phyloP scores from a whole-genome alignment of 345 rosid species.

The Isatis tinctoria region DNA sequence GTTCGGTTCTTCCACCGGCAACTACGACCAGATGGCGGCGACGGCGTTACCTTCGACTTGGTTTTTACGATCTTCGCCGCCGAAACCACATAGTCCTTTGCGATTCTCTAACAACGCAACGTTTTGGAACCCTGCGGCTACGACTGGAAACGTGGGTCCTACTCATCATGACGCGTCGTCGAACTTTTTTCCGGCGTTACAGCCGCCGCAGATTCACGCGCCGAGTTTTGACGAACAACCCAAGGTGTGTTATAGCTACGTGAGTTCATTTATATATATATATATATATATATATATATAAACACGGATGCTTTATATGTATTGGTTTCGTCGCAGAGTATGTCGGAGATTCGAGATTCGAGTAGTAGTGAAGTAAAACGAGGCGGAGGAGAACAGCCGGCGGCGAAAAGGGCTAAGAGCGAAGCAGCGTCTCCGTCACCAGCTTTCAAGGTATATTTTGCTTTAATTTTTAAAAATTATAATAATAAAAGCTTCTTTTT shows the following conservation, averaged over 20 bases:
- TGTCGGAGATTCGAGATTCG: conserved; percentile 51
- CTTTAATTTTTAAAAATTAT: not conserved
- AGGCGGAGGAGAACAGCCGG: conserved; percentile 55
- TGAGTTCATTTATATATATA: not conserved
- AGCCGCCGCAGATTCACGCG: conserved; percentile 44
- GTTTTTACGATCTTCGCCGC: conserved; percentile 71
- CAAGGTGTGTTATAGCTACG: conserved; percentile 30
- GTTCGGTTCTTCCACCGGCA: conserved; percentile 18
- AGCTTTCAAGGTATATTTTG: conserved; percentile 74
- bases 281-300: not conserved
- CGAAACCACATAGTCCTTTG: conserved; percentile 47
- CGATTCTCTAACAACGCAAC: conserved; percentile 90
- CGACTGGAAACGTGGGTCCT: conserved; percentile 51
- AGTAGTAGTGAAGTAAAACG: conserved; percentile 60
- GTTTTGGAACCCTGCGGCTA: conserved; percentile 60
- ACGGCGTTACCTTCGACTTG: conserved; percentile 45
- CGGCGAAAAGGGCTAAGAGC: conserved; percentile 67
- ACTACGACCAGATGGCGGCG: conserved; percentile 24
- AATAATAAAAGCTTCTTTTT: conserved; percentile 28
- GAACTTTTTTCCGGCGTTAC: conserved; percentile 53
- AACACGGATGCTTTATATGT: not conserved
- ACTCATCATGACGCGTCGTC: conserved; percentile 52
- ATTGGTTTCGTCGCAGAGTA: conserved; percentile 29
- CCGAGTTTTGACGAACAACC: conserved; percentile 47
- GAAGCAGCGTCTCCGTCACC: conserved; percentile 78